Conservation (phyloP, 164 flowering plant species). For the Akebia trifoliata region DNA sequence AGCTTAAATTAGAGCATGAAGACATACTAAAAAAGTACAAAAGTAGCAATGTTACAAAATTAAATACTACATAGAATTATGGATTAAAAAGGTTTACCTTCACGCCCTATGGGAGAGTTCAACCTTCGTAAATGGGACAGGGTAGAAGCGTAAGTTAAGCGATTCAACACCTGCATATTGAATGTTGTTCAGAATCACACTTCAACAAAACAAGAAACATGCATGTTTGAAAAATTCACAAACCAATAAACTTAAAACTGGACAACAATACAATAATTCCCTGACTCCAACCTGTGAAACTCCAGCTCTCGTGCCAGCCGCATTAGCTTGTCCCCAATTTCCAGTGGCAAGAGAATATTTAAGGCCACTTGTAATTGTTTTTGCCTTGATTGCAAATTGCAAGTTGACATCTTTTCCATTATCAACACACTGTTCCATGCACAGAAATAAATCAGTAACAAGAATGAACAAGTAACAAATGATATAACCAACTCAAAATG, state of each 20-base stretch:
- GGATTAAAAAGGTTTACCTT: constrained; percentile 43
- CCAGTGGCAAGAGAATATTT: constrained; percentile 98
- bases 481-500: neutral
- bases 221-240: neutral
- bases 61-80: neutral
- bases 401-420: constrained; percentile 93
- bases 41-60: neutral
- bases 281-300: constrained; percentile 76
- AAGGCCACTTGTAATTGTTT: constrained; percentile 95
- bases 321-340: constrained; percentile 99
- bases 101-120: constrained; percentile 98
- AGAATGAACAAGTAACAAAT: neutral
- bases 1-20: neutral
- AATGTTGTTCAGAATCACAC: neutral
- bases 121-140: constrained; percentile 88
- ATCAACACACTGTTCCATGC: constrained; percentile 74
- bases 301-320: constrained; percentile 98
- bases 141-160: constrained; percentile 92
- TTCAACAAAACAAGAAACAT: neutral
- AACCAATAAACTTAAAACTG: neutral
- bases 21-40: neutral
- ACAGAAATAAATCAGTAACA: constrained; percentile 10
- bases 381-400: constrained; percentile 96
- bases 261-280: neutral
- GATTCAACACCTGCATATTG: constrained; percentile 70